Evolutionary conservation across 208 protist species (phyloP).

Genomic region (Trichomonas tenax): DNA sequence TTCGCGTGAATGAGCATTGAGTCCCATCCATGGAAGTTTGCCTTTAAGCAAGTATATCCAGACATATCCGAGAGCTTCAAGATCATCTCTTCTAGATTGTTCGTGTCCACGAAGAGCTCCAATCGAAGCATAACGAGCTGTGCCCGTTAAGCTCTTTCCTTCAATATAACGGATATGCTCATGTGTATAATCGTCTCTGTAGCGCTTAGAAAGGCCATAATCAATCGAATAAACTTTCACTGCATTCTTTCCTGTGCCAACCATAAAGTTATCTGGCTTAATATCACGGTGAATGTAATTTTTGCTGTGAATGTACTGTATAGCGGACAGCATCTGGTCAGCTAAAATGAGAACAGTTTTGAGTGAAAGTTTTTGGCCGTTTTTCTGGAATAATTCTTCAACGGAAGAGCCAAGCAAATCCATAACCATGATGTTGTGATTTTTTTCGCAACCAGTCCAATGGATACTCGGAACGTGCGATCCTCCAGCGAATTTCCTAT

Average conservation of each 20-base stretch:
- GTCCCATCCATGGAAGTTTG: constrained; percentile 47
- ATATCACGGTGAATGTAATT: constrained; percentile 90
- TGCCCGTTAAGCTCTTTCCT: constrained; percentile 95
- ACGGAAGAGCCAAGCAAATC: constrained; percentile 89
- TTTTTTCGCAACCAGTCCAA: constrained; percentile 77
- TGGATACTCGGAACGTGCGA: constrained; percentile 78
- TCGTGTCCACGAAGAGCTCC: constrained; percentile 98
- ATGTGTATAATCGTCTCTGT: constrained; percentile 83
- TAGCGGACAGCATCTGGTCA: constrained; percentile 76
- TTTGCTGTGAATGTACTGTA: constrained; percentile 87
- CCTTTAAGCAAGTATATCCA: constrained; percentile 94
- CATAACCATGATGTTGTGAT: constrained; percentile 97
- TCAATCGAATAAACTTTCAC: constrained; percentile 32
- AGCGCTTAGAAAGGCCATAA: constrained; percentile 86
- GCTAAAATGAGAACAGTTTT: constrained; percentile 96
- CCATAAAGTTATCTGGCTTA: constrained; percentile 96
- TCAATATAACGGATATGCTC: constrained; percentile 97
- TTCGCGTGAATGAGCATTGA: neutral
- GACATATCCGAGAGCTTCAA: constrained; percentile 88
- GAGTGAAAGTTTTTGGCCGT: constrained; percentile 50
- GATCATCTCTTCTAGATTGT: constrained; percentile 45
- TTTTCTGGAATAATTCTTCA: constrained; percentile 88
- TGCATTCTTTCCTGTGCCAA: constrained; percentile 63
- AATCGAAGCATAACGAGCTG: constrained; percentile 93
- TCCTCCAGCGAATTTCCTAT: constrained; percentile 60